Conservation (phyloP, 1,284 basidiomycete genomes). For the Wolfiporia cocos region DNA sequence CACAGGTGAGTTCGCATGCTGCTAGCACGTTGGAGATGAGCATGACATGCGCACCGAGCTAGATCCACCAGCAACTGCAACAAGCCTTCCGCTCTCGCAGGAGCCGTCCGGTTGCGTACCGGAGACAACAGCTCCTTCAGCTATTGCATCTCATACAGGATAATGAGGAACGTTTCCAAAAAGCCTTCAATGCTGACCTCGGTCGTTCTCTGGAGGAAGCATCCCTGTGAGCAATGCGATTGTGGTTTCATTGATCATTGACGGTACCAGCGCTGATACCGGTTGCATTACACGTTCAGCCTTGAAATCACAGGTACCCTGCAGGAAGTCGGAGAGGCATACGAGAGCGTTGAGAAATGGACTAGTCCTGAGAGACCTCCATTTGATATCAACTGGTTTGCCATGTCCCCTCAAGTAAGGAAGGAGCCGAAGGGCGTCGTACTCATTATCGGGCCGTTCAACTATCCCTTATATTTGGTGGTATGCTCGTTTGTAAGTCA, state of each 20-base stretch:
- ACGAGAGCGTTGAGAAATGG: slow-evolving; percentile 72
- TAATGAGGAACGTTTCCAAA: slow-evolving; percentile 47
- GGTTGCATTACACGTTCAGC: too few relatives aligned
- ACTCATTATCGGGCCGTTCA: slow-evolving; percentile 64
- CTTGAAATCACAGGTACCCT: slow-evolving; percentile 46
- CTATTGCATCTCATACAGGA: slow-evolving; percentile 62
- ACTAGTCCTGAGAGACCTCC: slow-evolving; percentile 60
- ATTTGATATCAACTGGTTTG: slow-evolving; percentile 46
- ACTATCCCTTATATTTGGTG: slow-evolving; percentile 45
- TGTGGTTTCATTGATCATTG: too few relatives aligned
- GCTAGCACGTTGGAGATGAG: too few relatives aligned
- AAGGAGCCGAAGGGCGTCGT: slow-evolving; percentile 77
- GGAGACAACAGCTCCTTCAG: slow-evolving; percentile 64
- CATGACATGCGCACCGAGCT: too few relatives aligned
- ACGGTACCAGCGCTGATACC: too few relatives aligned
- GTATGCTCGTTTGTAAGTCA: slow-evolving; percentile 43
- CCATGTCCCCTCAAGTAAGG: slow-evolving; percentile 57
- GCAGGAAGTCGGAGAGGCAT: slow-evolving; percentile 55
- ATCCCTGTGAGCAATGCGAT: slow-evolving; percentile 46
- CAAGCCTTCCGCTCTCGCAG: slow-evolving; percentile 52
- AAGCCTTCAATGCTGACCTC: slow-evolving; percentile 49
- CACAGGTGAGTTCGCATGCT: neutral
- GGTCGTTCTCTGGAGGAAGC: slow-evolving; percentile 49
- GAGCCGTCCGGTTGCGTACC: slow-evolving; percentile 47
- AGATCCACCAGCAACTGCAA: slow-evolving; percentile 51